phyloP scores from a whole-genome alignment of 495 filamentous ascomycete genomes.

The Platismatia glauca region DNA sequence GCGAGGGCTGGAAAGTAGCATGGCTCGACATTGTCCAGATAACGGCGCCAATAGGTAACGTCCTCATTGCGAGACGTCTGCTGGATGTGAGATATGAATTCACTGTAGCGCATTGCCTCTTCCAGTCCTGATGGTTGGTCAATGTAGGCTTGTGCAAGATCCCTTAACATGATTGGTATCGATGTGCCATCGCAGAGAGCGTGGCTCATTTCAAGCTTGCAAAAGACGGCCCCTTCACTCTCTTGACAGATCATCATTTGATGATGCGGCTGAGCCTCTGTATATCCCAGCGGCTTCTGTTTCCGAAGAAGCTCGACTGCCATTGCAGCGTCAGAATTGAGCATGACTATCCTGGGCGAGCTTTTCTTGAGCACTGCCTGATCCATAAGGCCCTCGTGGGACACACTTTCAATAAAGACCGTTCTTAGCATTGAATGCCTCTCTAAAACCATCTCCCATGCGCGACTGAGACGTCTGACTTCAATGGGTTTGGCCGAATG shows the following conservation, averaged over 20 bases:
- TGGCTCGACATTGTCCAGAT: slow-evolving; percentile 42
- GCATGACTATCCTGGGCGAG: slow-evolving; percentile 5
- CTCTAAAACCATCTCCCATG: slow-evolving; percentile 41
- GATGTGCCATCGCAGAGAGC: slow-evolving; percentile 33
- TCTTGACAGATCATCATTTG: slow-evolving; percentile 30
- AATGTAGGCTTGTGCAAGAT: slow-evolving; percentile 22
- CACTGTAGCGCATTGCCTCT: slow-evolving; percentile 8
- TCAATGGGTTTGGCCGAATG: neutral
- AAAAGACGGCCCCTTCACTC: slow-evolving; percentile 22
- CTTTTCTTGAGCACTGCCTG: slow-evolving; percentile 37
- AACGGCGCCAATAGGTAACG: slow-evolving; percentile 43
- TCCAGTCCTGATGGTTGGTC: neutral
- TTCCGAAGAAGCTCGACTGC: slow-evolving; percentile 13
- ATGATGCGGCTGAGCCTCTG: slow-evolving; percentile 29
- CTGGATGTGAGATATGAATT: slow-evolving; percentile 14
- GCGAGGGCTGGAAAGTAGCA: slow-evolving; percentile 44
- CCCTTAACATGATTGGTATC: slow-evolving; percentile 24
- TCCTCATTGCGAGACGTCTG: slow-evolving; percentile 25
- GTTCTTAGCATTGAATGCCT: slow-evolving; percentile 41
- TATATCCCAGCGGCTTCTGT: slow-evolving; percentile 14
- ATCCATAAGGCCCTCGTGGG: slow-evolving; percentile 29
- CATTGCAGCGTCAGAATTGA: slow-evolving; percentile 9
- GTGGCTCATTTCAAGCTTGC: slow-evolving; percentile 40
- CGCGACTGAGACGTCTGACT: slow-evolving; percentile 21
- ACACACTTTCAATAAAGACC: slow-evolving; percentile 36